Percentiles rank a stretch among this genome's conserved stretches.
Conservation (phyloP, 1,139 yeast species). For the Zygosaccharomyces pseudobailii region DNA sequence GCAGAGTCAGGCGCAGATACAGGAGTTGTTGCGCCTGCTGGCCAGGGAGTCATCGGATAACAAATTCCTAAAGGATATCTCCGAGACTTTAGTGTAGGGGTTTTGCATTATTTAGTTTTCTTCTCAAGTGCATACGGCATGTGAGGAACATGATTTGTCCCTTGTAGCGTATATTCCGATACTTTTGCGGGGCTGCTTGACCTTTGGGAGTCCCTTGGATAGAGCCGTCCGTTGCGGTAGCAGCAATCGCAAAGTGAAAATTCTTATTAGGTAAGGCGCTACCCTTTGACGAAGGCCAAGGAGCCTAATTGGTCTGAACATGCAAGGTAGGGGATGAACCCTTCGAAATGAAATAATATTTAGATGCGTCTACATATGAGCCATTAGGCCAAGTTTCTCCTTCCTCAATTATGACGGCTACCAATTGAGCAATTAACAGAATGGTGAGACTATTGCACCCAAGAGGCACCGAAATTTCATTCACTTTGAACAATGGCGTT, state of each 20-base stretch:
- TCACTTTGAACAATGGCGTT: conserved; percentile 47
- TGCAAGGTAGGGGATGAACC: not conserved
- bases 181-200: too few species aligned
- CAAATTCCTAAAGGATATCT: conserved; percentile 22
- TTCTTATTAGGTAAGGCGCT: not conserved
- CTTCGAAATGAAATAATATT: not conserved
- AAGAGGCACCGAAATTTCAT: conserved; percentile 32
- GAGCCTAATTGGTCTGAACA: not conserved
- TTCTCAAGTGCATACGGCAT: too few species aligned
- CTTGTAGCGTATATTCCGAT: too few species aligned
- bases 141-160: too few species aligned
- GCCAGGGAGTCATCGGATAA: conserved; percentile 15
- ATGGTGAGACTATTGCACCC: conserved; percentile 22
- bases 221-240: not conserved
- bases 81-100: conserved; percentile 10
- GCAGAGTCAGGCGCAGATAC: conserved; percentile 21
- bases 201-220: not conserved
- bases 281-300: not conserved
- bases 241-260: conserved; percentile 1
- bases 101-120: too few species aligned
- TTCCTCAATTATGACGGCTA: not conserved
- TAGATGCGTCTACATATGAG: not conserved
- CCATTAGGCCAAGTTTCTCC: not conserved
- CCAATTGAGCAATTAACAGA: too few species aligned
- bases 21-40: conserved; percentile 19